Evolutionary conservation across 2,329 filamentous ascomycete genomes (phyloP), one percentile per base, ranked within the genome.

Genomic region (Ascochyta koolunga): DNA sequence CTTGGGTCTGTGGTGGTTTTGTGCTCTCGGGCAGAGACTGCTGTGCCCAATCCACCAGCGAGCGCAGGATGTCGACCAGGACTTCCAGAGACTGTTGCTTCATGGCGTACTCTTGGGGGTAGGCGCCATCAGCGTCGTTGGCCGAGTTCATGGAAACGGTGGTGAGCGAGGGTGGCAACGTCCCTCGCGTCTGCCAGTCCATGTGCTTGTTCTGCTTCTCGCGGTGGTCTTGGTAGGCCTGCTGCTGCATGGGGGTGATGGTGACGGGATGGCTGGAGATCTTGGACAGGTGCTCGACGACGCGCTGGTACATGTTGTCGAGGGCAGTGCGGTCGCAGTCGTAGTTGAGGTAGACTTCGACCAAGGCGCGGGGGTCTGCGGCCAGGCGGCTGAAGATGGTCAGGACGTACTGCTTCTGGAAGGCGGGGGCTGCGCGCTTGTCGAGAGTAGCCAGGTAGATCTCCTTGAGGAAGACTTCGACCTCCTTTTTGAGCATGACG

Each of bases 271-370:
- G 83, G 47, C 89, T 95, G 1, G 92, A 90, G 65, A 96, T 89
- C 65, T 89, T 89, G 27, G 93, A 95, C 16, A 99, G 79, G 74
- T 98, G 92, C 73, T 99, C 96, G 43, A 99, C 93, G 48, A 98
- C 88, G 64, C 84, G 81, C 76, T 99, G 95, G 73, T 96, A 99
- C 75, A 98, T 95, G 75, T 99, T 99, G 77, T 98, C 93, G 55
- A 98, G 85, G 9, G 87, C 86, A 35, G 91, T 92, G 56, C 93
- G 85, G 69, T 98, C 96, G 77, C 95, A 99, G 73, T 99, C 95
- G 70, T 99, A 99, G 75, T 99, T 99, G 59, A 99, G 84, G 75
- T 99, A 99, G 13, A 93, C 89, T 75, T 99, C 95, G 15, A 99
- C 95, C 42, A 99, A 75, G 0, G 91, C 93, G 61, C 91, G 85